Evolutionary conservation across 257 asterid species (phyloP).

Genomic region (Parsonsia alboflavescens): DNA sequence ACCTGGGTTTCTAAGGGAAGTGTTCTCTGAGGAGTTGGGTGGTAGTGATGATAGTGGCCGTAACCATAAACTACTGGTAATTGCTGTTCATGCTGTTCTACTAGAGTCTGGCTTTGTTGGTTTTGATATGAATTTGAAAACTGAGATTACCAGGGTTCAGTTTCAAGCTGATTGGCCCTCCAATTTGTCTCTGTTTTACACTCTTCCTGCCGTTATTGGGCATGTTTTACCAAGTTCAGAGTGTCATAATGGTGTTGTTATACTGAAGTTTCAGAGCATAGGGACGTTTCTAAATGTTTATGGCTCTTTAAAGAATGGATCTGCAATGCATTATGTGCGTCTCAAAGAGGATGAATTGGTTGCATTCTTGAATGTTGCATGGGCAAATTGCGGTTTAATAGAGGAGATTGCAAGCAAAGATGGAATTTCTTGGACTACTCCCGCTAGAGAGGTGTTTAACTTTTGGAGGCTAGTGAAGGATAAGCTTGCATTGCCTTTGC

Average conservation of each 20-base stretch:
- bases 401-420: constrained; percentile 32
- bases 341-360: constrained; percentile 56
- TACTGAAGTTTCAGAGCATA: constrained; percentile 56
- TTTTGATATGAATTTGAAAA: constrained; percentile 37
- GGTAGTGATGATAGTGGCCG: constrained; percentile 39
- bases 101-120: constrained; percentile 72
- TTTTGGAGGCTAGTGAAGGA: constrained; percentile 83
- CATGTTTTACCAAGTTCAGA: neutral
- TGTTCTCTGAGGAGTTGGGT: constrained; percentile 54
- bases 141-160: constrained; percentile 30
- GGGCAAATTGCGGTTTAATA: constrained; percentile 67
- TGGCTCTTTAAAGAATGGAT: constrained; percentile 46
- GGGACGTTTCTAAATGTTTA: constrained; percentile 56
- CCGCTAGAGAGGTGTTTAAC: constrained; percentile 62
- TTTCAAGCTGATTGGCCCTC: constrained; percentile 41
- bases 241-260: constrained; percentile 20
- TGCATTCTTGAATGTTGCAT: constrained; percentile 62
- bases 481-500: constrained; percentile 66
- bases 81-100: constrained; percentile 78
- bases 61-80: constrained; percentile 49
- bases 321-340: constrained; percentile 26
- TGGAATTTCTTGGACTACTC: constrained; percentile 21
- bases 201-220: constrained; percentile 43
- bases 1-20: constrained; percentile 82
- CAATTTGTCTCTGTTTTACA: constrained; percentile 45